Evolutionary conservation across 352 stramenopile species (phyloP).

Genomic region (Phytophthora tentaculata): DNA sequence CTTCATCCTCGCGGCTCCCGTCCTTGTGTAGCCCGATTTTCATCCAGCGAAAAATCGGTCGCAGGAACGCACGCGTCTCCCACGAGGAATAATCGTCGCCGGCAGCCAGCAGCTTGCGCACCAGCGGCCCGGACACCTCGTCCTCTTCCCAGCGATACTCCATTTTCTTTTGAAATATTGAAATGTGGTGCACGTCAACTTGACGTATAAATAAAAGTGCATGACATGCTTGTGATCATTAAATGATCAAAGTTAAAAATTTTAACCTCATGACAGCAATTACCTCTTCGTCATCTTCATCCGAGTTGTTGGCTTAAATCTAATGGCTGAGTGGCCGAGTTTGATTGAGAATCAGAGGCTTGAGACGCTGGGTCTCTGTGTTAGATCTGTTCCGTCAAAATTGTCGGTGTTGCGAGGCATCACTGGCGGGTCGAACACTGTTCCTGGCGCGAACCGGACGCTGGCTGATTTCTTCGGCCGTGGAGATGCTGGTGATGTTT

Average conservation of each 20-base stretch:
- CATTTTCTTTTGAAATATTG: not conserved
- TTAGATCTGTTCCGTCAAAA: constrained; percentile 21
- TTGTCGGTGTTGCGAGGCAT: constrained; percentile 26
- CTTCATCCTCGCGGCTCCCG: constrained; percentile 53
- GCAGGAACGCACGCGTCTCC: constrained; percentile 72
- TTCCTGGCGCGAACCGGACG: constrained; percentile 37
- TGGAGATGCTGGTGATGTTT: not conserved
- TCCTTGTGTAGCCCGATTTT: constrained; percentile 70
- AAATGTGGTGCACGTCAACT: not conserved
- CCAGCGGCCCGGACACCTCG: constrained; percentile 34
- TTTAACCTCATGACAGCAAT: too few species aligned
- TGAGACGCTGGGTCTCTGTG: constrained; percentile 19
- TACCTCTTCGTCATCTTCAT: constrained; percentile 41
- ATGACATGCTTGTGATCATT: too few species aligned
- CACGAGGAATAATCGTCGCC: constrained; percentile 34
- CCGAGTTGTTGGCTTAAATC: constrained; percentile 15
- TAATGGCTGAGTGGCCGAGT: constrained; percentile 2
- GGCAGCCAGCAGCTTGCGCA: constrained; percentile 28
- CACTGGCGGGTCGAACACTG: constrained; percentile 14
- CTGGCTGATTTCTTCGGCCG: constrained; percentile 23
- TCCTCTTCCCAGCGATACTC: constrained; percentile 42
- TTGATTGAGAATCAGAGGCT: constrained; percentile 9
- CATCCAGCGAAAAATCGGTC: constrained; percentile 78
- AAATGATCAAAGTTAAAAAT: too few species aligned
- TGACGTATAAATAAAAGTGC: too few species aligned